Conservation (phyloP, 805 yeast genomes). For the Starmerella khaoyaiensis region DNA sequence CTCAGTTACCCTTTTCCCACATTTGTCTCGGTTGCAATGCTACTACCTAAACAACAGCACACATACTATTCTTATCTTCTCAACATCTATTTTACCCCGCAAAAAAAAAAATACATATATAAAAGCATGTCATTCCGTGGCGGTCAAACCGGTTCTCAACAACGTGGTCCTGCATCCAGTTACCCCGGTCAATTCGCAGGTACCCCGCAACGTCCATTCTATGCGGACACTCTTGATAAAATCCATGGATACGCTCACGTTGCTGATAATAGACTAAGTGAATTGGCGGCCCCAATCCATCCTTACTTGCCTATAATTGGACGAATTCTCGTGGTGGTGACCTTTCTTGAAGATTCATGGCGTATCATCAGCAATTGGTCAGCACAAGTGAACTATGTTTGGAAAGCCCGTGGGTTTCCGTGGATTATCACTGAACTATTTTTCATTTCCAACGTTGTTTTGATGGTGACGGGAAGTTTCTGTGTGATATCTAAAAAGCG, state of each 20-base stretch:
- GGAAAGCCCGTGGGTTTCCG: constrained; percentile 69
- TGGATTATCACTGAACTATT: constrained; percentile 64
- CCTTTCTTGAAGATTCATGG: constrained; percentile 78
- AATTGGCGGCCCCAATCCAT: constrained; percentile 27
- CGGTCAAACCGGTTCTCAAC: no score
- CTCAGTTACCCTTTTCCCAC: no score
- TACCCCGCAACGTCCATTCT: not conserved
- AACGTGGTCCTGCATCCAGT: not conserved
- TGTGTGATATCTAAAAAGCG: constrained; percentile 56
- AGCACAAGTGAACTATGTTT: constrained; percentile 75
- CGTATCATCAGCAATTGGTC: constrained; percentile 80
- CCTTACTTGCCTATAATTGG: constrained; percentile 70
- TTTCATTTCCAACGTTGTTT: constrained; percentile 45
- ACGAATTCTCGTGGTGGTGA: constrained; percentile 79
- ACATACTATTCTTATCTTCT: no score
- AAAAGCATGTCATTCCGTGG: no score
- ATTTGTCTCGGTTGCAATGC: no score
- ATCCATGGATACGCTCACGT: constrained; percentile 20
- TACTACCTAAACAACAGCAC: no score
- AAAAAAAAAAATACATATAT: no score
- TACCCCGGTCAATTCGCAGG: not conserved
- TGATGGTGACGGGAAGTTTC: constrained; percentile 64
- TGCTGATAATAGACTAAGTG: constrained; percentile 26
- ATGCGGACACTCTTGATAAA: constrained; percentile 9
- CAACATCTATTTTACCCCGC: no score